Base-by-base conservation (phyloP, 2,329 filamentous ascomycete genomes). In the Penicillium sp. region DNA sequence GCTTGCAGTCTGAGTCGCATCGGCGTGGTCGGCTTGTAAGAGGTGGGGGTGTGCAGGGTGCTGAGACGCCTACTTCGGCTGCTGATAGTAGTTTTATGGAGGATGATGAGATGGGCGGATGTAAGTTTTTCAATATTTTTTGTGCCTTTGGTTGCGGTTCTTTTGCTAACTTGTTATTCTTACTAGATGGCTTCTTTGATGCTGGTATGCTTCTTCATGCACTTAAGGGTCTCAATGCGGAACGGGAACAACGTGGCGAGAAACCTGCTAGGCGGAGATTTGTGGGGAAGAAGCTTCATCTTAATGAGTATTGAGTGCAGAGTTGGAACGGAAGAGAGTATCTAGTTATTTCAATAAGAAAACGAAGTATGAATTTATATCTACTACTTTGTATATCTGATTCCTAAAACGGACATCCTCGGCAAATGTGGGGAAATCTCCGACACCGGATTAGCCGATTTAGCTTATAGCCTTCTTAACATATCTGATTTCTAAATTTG, bases 171-270 rank as follows among this genome's bases (percentile, higher is more conserved):
- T 33, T 43, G 5, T 6, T 34, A 33, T 15, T 21, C 44, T 49
- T 27, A 46, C 13, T 70, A 96, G 92, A 97, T 80, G 93, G 93
- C 33, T 97, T 97, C 81, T 97, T 97, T 76, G 93, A 97, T 72
- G 92, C 93, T 0, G 93, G 93, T 15, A 96, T 97, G 91, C 84
- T 97, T 5, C 81, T 94, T 25, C 90, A 95, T 72, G 91, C 92
- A 1, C 84, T 96, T 57, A 92, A 92, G 71, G 88, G 87, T 2
- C 60, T 73, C 33, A 62, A 60, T 43, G 69, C 68, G 25, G 68
- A 74, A 44, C 68, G 69, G 46, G 74, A 75, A 47, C 71, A 72
- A 56, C 62, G 63, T 21, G 50, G 59, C 38, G 72, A 78, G 19
- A 74, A 75, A 53, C 68, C 74, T 9, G 69, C 66, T 39, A 71